A percentile compares a stretch with the other conserved stretches of the same genome.
These are phyloP conservation scores for Ceratocystis papillata DNA, from an alignment of 2,329 filamentous ascomycete species.

Conservation along the genomic window DNA sequence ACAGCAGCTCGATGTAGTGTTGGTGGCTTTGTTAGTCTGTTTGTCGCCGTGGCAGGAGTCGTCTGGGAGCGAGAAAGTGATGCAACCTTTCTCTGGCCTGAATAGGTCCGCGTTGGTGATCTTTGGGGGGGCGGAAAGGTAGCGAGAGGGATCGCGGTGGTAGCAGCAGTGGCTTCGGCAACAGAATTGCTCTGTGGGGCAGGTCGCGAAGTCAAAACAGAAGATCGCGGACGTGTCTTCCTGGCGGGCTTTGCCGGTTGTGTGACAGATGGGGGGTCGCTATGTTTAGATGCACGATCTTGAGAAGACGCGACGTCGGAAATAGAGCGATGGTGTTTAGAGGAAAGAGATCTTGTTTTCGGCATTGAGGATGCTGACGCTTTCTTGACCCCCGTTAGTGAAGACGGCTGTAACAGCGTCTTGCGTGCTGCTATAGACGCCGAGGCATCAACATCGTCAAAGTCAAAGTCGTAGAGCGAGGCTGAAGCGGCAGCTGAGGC, in stretches of 20 bases:
- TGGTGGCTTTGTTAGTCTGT: neutral
- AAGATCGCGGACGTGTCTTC: conserved; percentile 19
- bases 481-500: conserved; percentile 18
- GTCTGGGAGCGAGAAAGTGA: conserved; percentile 18
- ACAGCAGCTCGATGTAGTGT: conserved; percentile 15
- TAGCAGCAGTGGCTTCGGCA: neutral
- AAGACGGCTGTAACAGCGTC: conserved; percentile 15
- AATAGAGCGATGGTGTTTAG: conserved; percentile 6
- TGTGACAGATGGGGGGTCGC: conserved; percentile 26
- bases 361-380: conserved; percentile 8
- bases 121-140: neutral
- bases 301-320: neutral
- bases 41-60: neutral
- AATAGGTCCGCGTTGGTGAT: neutral
- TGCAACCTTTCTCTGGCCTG: conserved; percentile 8
- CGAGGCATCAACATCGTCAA: conserved; percentile 22
- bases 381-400: conserved; percentile 17
- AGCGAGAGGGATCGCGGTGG: neutral
- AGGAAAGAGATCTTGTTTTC: neutral
- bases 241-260: conserved; percentile 19
- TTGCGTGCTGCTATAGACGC: conserved; percentile 8
- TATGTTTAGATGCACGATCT: conserved; percentile 23
- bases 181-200: neutral
- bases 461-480: conserved; percentile 23
- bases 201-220: conserved; percentile 15